Conservation (phyloP, 768 basidiomycete genomes). For the Paxillus ammoniavirescens region DNA sequence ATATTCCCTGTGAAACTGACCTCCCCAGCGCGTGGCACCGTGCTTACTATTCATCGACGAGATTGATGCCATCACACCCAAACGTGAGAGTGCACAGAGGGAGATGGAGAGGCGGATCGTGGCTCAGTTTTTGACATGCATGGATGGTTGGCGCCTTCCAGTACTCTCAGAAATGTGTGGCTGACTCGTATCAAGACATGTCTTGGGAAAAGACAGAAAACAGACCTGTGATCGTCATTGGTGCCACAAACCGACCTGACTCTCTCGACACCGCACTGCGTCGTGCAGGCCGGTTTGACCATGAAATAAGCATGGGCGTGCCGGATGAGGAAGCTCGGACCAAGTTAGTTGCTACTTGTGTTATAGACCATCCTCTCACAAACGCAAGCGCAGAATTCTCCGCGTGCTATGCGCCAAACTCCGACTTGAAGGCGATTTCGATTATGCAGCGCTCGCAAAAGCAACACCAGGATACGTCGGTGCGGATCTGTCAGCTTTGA, state of each 20-base stretch:
- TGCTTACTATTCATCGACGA: conserved; percentile 97
- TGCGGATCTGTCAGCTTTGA: conserved; percentile 87
- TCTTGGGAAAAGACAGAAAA: conserved; percentile 94
- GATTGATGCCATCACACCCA: conserved; percentile 96
- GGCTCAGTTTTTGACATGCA: conserved; percentile 95
- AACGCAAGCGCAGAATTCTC: conserved; percentile 61
- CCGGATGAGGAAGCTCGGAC: conserved; percentile 89
- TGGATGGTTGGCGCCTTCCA: conserved; percentile 76
- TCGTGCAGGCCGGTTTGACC: conserved; percentile 93
- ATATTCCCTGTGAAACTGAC: not conserved
- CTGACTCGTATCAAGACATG: conserved; percentile 61
- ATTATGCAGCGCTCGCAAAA: conserved; percentile 83
- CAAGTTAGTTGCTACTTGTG: conserved; percentile 55
- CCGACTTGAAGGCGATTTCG: conserved; percentile 82
- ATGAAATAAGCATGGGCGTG: conserved; percentile 97
- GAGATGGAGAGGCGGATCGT: conserved; percentile 99
- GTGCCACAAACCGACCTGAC: conserved; percentile 95
- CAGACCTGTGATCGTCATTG: conserved; percentile 91
- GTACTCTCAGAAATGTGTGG: too few relatives aligned
- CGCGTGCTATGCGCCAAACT: conserved; percentile 83
- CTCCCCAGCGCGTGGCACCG: conserved; percentile 74
- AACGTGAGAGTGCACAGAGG: conserved; percentile 94
- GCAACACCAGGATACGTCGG: conserved; percentile 97
- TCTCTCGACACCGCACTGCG: conserved; percentile 91
- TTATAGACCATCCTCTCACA: not conserved